phyloP scores from a whole-genome alignment of 805 yeast genomes.

The Debaryomyces castellii region DNA sequence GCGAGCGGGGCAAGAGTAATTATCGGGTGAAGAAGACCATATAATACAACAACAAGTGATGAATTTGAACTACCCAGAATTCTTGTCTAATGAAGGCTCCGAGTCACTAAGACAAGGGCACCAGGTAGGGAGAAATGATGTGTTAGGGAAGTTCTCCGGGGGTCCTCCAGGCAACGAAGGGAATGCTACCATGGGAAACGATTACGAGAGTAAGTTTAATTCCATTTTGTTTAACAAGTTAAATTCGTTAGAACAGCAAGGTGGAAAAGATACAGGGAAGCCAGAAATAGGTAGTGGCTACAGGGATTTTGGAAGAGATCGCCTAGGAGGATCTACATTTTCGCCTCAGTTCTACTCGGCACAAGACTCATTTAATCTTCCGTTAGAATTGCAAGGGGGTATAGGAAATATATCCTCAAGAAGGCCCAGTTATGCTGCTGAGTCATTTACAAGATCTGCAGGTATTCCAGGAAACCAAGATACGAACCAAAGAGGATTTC shows the following conservation, averaged over 20 bases:
- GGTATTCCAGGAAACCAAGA: constrained; percentile 5
- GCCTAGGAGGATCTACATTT: constrained; percentile 1
- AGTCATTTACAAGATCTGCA: constrained; percentile 45
- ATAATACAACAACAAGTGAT: constrained; percentile 8
- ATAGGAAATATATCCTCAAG: constrained; percentile 60
- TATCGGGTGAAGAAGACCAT: neutral
- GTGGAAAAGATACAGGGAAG: neutral
- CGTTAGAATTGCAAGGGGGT: constrained; percentile 64
- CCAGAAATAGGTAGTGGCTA: neutral
- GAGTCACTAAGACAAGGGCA: neutral
- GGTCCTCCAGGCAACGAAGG: neutral
- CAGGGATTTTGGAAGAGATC: too few species aligned
- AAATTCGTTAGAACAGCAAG: constrained; percentile 14
- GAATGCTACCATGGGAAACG: neutral
- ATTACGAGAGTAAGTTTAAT: constrained; percentile 14
- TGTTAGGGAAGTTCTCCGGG: neutral
- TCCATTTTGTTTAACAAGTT: constrained; percentile 23
- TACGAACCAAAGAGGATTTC: neutral
- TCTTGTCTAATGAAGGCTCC: constrained; percentile 15
- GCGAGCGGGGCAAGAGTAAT: neutral
- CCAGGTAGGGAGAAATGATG: neutral
- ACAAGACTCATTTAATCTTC: constrained; percentile 45
- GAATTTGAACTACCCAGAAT: constrained; percentile 38
- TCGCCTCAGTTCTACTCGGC: constrained; percentile 4
- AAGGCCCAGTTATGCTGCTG: constrained; percentile 76